Evolutionary conservation across 2,329 filamentous ascomycete species (phyloP).

Genomic region (Fusarium sp.): DNA sequence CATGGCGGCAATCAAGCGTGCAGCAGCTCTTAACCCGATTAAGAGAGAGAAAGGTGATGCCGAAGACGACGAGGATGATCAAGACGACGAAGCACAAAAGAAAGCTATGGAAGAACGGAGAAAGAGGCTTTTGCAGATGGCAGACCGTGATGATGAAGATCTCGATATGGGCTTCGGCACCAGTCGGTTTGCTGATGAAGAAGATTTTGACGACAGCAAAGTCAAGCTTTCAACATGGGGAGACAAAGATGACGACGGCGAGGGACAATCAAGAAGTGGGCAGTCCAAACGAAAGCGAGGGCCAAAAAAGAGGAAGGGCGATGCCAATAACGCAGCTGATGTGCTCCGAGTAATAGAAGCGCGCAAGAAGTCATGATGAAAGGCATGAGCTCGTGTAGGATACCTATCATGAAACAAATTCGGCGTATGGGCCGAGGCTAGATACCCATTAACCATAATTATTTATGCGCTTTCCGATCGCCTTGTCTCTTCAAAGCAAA

Average conservation of each 20-base stretch:
- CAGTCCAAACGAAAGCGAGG: constrained; percentile 76
- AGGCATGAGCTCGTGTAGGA: constrained; percentile 4
- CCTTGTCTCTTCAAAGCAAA: not conserved
- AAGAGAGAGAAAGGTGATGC: constrained; percentile 53
- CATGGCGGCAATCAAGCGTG: constrained; percentile 87
- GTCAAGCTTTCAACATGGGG: constrained; percentile 78
- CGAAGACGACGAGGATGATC: constrained; percentile 46
- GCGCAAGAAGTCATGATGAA: constrained; percentile 56
- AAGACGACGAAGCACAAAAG: constrained; percentile 59
- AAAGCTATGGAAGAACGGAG: constrained; percentile 75
- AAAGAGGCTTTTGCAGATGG: constrained; percentile 78
- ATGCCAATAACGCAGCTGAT: constrained; percentile 82
- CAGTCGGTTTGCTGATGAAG: constrained; percentile 88
- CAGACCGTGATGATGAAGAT: constrained; percentile 87
- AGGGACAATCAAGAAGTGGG: constrained; percentile 59
- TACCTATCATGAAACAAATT: constrained; percentile 33
- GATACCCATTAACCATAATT: constrained; percentile 15
- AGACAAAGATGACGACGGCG: constrained; percentile 63
- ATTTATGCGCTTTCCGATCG: not conserved
- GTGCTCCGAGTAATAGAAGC: constrained; percentile 83
- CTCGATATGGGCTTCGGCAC: constrained; percentile 95
- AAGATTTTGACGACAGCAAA: constrained; percentile 78
- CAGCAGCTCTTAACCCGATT: constrained; percentile 72
- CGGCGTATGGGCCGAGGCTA: constrained; percentile 10
- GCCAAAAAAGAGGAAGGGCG: constrained; percentile 81